Evolutionary conservation across 2,329 filamentous ascomycete genomes (phyloP).

Genomic region (Orbilia quercus): DNA sequence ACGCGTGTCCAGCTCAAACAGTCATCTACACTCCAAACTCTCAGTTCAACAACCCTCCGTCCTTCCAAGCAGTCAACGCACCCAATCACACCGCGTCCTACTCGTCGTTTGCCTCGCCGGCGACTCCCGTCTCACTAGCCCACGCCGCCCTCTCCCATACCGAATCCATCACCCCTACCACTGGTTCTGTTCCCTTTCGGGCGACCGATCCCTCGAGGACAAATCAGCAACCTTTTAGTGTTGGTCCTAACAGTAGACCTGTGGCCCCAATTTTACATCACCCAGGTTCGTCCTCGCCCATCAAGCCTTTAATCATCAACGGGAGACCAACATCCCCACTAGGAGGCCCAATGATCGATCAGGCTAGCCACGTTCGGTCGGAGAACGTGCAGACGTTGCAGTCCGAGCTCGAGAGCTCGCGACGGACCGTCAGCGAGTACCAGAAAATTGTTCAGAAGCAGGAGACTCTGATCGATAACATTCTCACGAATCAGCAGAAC

Average conservation of each 20-base stretch:
- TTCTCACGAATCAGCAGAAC: constrained; percentile 52
- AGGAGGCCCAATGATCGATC: constrained; percentile 47
- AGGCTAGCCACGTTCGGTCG: constrained; percentile 31
- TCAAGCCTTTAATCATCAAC: constrained; percentile 48
- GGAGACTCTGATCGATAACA: constrained; percentile 52
- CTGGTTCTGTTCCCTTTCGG: constrained; percentile 43
- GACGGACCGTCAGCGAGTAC: constrained; percentile 49
- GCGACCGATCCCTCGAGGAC: constrained; percentile 53
- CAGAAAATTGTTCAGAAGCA: constrained; percentile 55
- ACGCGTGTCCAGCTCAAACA: constrained; percentile 43
- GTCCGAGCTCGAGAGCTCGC: constrained; percentile 43
- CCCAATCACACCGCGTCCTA: constrained; percentile 35
- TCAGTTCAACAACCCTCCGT: constrained; percentile 44
- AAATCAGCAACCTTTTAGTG: constrained; percentile 51
- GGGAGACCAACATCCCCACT: constrained; percentile 51
- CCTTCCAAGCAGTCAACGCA: constrained; percentile 52
- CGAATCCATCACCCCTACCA: constrained; percentile 45
- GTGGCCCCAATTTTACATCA: constrained; percentile 51
- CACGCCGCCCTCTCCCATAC: constrained; percentile 47
- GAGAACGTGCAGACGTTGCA: constrained; percentile 37
- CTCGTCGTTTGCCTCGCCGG: constrained; percentile 39
- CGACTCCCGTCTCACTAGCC: constrained; percentile 46
- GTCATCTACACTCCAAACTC: constrained; percentile 48
- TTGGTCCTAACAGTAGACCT: constrained; percentile 35
- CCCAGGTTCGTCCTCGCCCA: constrained; percentile 54